These are phyloP conservation scores for Alternaria solani DNA, from an alignment of 2,329 filamentous ascomycete genomes.

Conservation along the genomic window DNA sequence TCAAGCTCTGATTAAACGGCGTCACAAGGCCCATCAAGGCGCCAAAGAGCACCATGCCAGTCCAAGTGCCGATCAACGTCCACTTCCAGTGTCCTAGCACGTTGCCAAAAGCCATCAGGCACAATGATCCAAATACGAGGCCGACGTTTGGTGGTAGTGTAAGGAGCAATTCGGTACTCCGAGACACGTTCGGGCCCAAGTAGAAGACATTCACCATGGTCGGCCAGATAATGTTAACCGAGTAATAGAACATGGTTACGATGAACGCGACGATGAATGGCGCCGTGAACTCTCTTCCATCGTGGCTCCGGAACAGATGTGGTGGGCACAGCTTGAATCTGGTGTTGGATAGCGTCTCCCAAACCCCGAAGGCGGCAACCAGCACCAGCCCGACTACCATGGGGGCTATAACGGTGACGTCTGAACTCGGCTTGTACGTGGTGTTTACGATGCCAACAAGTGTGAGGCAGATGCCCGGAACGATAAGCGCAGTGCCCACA, in stretches of 20 bases:
- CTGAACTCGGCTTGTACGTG: slow-evolving; percentile 31
- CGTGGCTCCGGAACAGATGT: slow-evolving; percentile 56
- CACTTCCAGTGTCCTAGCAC: slow-evolving; percentile 58
- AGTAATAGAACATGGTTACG: slow-evolving; percentile 64
- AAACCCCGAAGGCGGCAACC: slow-evolving; percentile 45
- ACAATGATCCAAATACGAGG: slow-evolving; percentile 54
- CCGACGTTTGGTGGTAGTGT: slow-evolving; percentile 59
- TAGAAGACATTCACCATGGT: slow-evolving; percentile 60
- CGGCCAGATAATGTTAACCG: slow-evolving; percentile 56
- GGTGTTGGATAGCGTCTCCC: slow-evolving; percentile 41
- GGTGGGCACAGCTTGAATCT: slow-evolving; percentile 50
- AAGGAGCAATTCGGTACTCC: slow-evolving; percentile 48
- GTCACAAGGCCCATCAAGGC: slow-evolving; percentile 51
- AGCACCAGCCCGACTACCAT: slow-evolving; percentile 46
- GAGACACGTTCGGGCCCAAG: slow-evolving; percentile 41
- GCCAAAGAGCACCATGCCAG: slow-evolving; percentile 60
- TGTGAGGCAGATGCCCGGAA: slow-evolving; percentile 35
- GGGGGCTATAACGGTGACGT: slow-evolving; percentile 42
- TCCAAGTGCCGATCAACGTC: slow-evolving; percentile 55
- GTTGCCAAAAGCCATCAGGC: slow-evolving; percentile 54
- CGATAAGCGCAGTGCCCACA: slow-evolving; percentile 39
- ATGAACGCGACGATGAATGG: slow-evolving; percentile 58
- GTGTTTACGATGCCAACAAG: slow-evolving; percentile 48
- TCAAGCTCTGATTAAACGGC: slow-evolving; percentile 56
- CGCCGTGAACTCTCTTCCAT: slow-evolving; percentile 59